Evolutionary conservation across 306 rosid genomes (phyloP).

Genomic region (Sophora flavescens): DNA sequence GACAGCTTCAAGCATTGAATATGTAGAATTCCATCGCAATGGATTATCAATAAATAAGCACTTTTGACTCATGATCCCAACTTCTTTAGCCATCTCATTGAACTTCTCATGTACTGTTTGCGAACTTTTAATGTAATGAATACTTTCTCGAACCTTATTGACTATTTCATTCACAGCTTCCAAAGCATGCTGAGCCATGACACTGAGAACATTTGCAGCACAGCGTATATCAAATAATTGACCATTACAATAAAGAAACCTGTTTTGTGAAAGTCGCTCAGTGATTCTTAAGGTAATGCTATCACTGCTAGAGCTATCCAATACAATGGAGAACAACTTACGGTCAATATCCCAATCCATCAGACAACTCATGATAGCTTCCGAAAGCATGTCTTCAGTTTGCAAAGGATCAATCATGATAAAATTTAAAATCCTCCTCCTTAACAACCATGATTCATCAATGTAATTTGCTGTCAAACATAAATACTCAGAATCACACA

Average conservation of each 20-base stretch:
- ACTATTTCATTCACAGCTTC: conserved; percentile 65
- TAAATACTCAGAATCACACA: conserved; percentile 66
- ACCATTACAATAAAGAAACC: conserved; percentile 87
- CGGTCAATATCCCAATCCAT: conserved; percentile 99
- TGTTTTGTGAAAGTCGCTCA: conserved; percentile 84
- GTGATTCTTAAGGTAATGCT: conserved; percentile 66
- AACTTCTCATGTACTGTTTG: conserved; percentile 73
- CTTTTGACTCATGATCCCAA: conserved; percentile 68
- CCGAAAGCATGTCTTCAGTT: conserved; percentile 83
- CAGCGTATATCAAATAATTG: conserved; percentile 89
- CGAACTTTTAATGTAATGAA: conserved; percentile 74
- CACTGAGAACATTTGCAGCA: conserved; percentile 60
- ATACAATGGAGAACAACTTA: conserved; percentile 83
- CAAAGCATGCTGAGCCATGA: conserved; percentile 63
- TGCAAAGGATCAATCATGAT: conserved; percentile 77
- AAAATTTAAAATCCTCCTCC: conserved; percentile 79
- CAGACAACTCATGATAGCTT: conserved; percentile 76
- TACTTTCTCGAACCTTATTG: conserved; percentile 70
- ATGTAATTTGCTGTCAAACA: conserved; percentile 91
- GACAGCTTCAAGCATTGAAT: conserved; percentile 82
- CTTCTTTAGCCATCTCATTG: conserved; percentile 73
- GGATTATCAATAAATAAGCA: conserved; percentile 73
- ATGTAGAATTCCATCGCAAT: conserved; percentile 76
- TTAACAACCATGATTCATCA: conserved; percentile 91
- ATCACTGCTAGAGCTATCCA: conserved; percentile 82